Evolutionary conservation across 352 stramenopile genomes (phyloP), one percentile per base, ranked within the genome.

Genomic region (Phytopythium litorale): DNA sequence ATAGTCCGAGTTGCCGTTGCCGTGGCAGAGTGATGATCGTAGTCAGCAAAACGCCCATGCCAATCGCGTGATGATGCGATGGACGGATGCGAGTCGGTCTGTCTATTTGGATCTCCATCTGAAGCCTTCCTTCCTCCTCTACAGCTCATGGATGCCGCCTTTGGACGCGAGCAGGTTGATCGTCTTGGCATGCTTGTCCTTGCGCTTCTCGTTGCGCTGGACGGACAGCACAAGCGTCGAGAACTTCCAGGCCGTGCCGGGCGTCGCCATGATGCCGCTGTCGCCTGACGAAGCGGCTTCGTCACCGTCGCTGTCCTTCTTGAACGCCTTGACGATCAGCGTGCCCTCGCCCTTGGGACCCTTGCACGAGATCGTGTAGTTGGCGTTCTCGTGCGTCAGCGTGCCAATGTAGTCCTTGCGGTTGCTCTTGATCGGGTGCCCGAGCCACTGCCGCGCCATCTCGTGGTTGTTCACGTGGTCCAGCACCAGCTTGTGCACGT

Each of bases 401-500:
- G 70, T 63, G 7, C 82, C 82, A 0, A 88, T 72, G 61, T 87
- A 90, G 45, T 86, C 84, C 53, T 78, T 81, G 49, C 78, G 74
- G 52, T 89, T 82, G 62, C 82, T 88, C 64, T 82, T 89, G 57
- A 92, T 88, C 1, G 82, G 80, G 61, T 89, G 73, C 21, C 82
- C 82, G 11, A 92, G 70, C 21, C 87, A 53, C 46, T 79, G 70
- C 0, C 80, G 76, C 16, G 83, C 83, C 55, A 69, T 63, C n/a
- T 81, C 72, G 66, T 76, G 81, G 64, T 89, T 88, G 65, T 92
- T 92, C 18, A 89, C 78, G 43, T 85, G 81, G 60, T 90, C 83
- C 25, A 92, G 63, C 52, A 86, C 83, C 33, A 92, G 60, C 49
- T 90, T 92, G 75, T 90, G 83, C 65, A 90, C 80, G 75, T 92